Conservation (phyloP, 306 rosid genomes). For the Medicago arabica region DNA sequence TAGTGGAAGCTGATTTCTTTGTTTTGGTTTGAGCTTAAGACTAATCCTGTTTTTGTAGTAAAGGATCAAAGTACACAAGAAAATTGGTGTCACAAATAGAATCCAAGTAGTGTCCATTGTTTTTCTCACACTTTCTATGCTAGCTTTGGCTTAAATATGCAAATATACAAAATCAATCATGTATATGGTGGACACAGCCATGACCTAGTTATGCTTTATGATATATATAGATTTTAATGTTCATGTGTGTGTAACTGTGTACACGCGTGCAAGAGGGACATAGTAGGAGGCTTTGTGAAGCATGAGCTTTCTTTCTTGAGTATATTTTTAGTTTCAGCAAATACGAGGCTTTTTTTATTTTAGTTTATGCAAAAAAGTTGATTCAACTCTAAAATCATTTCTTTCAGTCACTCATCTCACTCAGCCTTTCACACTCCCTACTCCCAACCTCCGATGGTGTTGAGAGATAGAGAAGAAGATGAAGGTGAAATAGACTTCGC, state of each 20-base stretch:
- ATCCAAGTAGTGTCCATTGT: constrained; percentile 76
- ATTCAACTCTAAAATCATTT: neutral
- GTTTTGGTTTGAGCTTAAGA: constrained; percentile 52
- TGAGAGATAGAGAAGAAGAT: neutral
- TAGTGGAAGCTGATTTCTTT: constrained; percentile 60
- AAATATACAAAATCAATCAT: constrained; percentile 46
- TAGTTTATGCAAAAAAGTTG: neutral
- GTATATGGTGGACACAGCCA: constrained; percentile 53
- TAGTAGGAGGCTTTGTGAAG: constrained; percentile 6
- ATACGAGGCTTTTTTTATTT: neutral
- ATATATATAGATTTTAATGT: constrained; percentile 51
- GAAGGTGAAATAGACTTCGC: neutral
- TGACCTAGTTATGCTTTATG: constrained; percentile 46
- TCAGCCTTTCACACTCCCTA: neutral
- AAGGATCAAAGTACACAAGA: constrained; percentile 56
- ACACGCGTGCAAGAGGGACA: constrained; percentile 55
- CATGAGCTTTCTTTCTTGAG: no score
- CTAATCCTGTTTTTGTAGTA: constrained; percentile 52
- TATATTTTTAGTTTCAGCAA: neutral
- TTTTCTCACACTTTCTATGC: constrained; percentile 44
- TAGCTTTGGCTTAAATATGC: constrained; percentile 60
- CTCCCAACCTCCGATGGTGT: neutral
- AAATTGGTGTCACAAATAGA: constrained; percentile 50
- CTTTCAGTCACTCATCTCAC: neutral
- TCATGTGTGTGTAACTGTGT: constrained; percentile 62